These are phyloP conservation scores for Penicillium sp. DNA, from an alignment of 2,329 filamentous ascomycete species.

Conservation along the genomic window DNA sequence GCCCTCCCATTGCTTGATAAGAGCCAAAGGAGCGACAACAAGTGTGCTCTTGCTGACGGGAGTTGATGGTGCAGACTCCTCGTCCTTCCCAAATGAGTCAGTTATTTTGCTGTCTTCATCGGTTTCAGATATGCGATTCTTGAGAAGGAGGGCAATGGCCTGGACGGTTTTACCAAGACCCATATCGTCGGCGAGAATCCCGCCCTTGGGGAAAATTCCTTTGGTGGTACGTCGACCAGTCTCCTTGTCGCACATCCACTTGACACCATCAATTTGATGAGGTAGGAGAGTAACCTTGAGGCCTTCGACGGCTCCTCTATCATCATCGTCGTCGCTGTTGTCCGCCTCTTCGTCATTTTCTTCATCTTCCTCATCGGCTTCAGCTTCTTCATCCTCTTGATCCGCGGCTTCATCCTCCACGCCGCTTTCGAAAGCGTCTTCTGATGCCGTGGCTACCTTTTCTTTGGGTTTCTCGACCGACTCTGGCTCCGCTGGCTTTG, in stretches of 20 bases:
- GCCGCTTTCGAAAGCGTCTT: constrained; percentile 41
- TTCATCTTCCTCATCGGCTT: constrained; percentile 31
- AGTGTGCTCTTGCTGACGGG: constrained; percentile 75
- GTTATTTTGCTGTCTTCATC: constrained; percentile 29
- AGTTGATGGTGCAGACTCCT: constrained; percentile 56
- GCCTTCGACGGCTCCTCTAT: constrained; percentile 70
- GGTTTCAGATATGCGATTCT: constrained; percentile 67
- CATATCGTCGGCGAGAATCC: constrained; percentile 94
- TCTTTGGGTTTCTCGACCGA: constrained; percentile 24
- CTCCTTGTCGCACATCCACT: constrained; percentile 94
- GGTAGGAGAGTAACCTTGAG: constrained; percentile 84
- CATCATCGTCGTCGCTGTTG: constrained; percentile 53
- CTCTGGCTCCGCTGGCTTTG: constrained; percentile 28
- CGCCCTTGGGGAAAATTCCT: constrained; percentile 77
- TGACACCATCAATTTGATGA: constrained; percentile 89
- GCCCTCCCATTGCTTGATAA: constrained; percentile 96
- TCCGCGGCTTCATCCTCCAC: constrained; percentile 38
- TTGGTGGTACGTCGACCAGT: constrained; percentile 80
- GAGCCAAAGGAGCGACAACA: constrained; percentile 85
- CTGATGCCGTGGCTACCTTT: constrained; percentile 49
- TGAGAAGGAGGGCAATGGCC: constrained; percentile 82
- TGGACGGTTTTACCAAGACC: constrained; percentile 95
- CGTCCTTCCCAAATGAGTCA: constrained; percentile 42
- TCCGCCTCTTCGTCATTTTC: constrained; percentile 35
- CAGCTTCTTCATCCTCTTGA: constrained; percentile 37